These are phyloP conservation scores for Andrographis paniculata DNA, from an alignment of 305 asterid genomes.

Conservation along the genomic window DNA sequence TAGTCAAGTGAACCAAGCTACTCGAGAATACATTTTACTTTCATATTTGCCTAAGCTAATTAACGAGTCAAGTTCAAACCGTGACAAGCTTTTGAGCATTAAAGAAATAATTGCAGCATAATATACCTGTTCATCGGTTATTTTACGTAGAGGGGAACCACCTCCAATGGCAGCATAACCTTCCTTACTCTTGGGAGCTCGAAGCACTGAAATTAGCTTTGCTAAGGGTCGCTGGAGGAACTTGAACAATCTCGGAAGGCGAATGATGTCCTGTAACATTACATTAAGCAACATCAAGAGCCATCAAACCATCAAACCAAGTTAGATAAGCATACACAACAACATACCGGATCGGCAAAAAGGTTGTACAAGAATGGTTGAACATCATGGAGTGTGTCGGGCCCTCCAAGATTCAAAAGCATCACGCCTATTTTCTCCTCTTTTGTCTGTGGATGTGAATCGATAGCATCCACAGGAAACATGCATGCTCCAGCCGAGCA, in stretches of 20 bases:
- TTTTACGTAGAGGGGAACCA: slow-evolving; percentile 90
- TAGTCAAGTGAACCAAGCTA: too few species aligned
- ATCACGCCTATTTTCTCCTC: slow-evolving; percentile 83
- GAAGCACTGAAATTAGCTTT: slow-evolving; percentile 60
- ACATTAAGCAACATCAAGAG: slow-evolving; percentile 14
- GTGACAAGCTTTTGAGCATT: too few species aligned
- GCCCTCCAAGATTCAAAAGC: slow-evolving; percentile 96
- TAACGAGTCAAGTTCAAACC: too few species aligned
- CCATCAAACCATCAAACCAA: slow-evolving; percentile 4
- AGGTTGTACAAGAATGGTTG: slow-evolving; percentile 88
- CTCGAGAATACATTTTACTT: too few species aligned
- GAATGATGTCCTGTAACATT: slow-evolving; percentile 71
- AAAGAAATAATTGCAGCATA: not conserved
- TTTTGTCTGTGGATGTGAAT: slow-evolving; percentile 29
- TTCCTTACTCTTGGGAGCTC: slow-evolving; percentile 95
- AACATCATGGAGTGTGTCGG: slow-evolving; percentile 83
- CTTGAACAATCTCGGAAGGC: slow-evolving; percentile 82
- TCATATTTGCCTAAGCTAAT: too few species aligned
- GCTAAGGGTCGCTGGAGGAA: slow-evolving; percentile 93
- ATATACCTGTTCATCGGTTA: slow-evolving; percentile 79
- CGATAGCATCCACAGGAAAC: slow-evolving; percentile 26
- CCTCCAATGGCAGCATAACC: slow-evolving; percentile 98
- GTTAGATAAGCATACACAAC: slow-evolving; percentile 1
- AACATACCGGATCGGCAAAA: slow-evolving; percentile 85
- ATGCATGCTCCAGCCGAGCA: slow-evolving; percentile 41